A percentile compares a stretch with the other conserved stretches of the same genome.
phyloP scores from a whole-genome alignment of 352 stramenopile genomes.

The Phytophthora crassamura region DNA sequence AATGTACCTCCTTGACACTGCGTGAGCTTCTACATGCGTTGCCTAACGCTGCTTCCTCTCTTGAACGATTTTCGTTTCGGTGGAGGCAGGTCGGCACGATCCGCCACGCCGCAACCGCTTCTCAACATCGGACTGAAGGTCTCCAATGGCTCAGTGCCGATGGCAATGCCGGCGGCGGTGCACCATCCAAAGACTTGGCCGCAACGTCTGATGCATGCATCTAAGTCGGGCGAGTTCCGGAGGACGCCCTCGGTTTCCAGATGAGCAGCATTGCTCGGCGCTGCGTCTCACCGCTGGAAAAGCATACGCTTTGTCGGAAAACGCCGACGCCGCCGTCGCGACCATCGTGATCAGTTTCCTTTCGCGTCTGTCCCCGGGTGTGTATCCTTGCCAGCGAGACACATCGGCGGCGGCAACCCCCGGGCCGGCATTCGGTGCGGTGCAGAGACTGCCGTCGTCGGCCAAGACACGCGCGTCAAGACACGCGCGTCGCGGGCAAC shows the following conservation, averaged over 20 bases:
- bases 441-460: constrained; percentile 28
- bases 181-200: no score
- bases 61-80: constrained; percentile 8
- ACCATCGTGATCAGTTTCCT: constrained; percentile 39
- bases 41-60: constrained; percentile 7
- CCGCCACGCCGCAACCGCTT: constrained; percentile 8
- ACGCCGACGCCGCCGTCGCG: background rate
- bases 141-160: constrained; percentile 4
- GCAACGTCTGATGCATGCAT: constrained; percentile 1
- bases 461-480: constrained; percentile 24
- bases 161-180: background rate
- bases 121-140: constrained; percentile 27
- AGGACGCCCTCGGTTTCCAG: constrained; percentile 17
- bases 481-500: constrained; percentile 35
- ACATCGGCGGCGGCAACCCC: constrained; percentile 13
- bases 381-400: constrained; percentile 27
- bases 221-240: constrained; percentile 34
- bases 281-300: constrained; percentile 36
- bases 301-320: constrained; percentile 39
- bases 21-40: constrained; percentile 3
- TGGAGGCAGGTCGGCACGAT: constrained; percentile 1
- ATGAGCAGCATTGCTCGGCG: constrained; percentile 16
- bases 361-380: constrained; percentile 17
- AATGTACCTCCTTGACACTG: constrained; percentile 8
- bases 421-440: background rate